Base-by-base conservation (phyloP, 305 asterid genomes). In the Fraxinus latifolia region DNA sequence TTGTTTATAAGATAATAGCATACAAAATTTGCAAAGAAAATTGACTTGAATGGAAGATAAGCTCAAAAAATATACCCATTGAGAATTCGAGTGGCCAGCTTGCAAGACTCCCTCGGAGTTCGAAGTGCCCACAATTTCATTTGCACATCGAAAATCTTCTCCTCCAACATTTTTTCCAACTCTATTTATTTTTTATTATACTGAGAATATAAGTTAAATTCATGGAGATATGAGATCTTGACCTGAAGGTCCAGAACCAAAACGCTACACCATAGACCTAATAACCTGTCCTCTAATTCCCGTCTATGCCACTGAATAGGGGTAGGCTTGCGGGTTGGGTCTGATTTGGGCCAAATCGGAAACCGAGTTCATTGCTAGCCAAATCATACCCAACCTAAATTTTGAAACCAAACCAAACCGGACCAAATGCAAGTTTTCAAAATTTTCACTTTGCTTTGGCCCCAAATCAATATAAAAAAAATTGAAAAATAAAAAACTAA, bases 51-150 rank as follows among this genome's bases (percentile, higher is more conserved):
- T 42, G 53, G 53, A 9, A 42, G 4, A 42, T 42, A 11, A 42
- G 53, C 15, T 9, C n/a, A 39, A 8, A 42, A 9, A 42, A 42
- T 42, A 42, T 86, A 93, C 98, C 98, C 98, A 34, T 94, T 87
- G 73, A 95, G 92, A 70, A 95, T 81, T 79, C 91, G 89, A 70
- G 93, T 89, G 15, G 93, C 97, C 27, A 86, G 83, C 85, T 92
- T 95, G 91, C 99, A 92, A 84, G 91, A 93, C 86, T 92, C 90
- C 74, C 93, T 86, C 1, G 98, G 97, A 77, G 91, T 79, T 79
- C 92, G 93, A 86, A 95, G 90, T 8, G 99, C 97, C 96, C 82
- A 86, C 76, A 95, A 79, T 7, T 90, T 91, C 81, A 95, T 83
- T 53, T 87, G 81, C 87, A 91, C 84, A 82, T 92, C 96, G 68